These are phyloP conservation scores for Elsinoe arachidis DNA, from an alignment of 2,329 filamentous ascomycete genomes.

Conservation along the genomic window DNA sequence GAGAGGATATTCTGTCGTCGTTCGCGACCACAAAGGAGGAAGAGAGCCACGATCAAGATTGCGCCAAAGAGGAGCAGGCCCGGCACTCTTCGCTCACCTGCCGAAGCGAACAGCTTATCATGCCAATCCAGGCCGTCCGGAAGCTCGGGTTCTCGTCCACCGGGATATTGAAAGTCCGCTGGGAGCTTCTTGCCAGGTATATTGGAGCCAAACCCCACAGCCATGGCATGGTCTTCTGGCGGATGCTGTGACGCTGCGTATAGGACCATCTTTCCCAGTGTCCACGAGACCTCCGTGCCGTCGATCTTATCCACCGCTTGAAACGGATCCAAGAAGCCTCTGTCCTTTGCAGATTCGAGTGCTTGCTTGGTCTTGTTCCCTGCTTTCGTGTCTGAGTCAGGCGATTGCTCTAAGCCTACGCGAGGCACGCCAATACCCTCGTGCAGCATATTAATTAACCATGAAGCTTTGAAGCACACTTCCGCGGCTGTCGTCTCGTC, in stretches of 20 bases:
- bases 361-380: slow-evolving; percentile 67
- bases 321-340: slow-evolving; percentile 75
- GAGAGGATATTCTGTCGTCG: slow-evolving; percentile 52
- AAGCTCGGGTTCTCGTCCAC: slow-evolving; percentile 41
- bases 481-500: slow-evolving; percentile 66
- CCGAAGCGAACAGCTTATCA: slow-evolving; percentile 54
- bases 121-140: slow-evolving; percentile 43
- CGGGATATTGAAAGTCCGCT: slow-evolving; percentile 75
- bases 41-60: slow-evolving; percentile 59
- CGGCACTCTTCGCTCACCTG: slow-evolving; percentile 57
- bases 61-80: slow-evolving; percentile 70
- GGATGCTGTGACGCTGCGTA: slow-evolving; percentile 87
- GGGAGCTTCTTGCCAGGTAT: slow-evolving; percentile 41
- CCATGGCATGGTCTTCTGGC: slow-evolving; percentile 50
- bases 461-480: slow-evolving; percentile 95
- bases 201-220: slow-evolving; percentile 92
- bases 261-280: slow-evolving; percentile 88
- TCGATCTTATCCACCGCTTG: slow-evolving; percentile 89
- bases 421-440: slow-evolving; percentile 91
- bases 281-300: slow-evolving; percentile 92
- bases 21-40: slow-evolving; percentile 72
- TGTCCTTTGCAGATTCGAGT: slow-evolving; percentile 58
- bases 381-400: slow-evolving; percentile 40
- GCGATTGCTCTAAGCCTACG: slow-evolving; percentile 58
- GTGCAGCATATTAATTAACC: slow-evolving; percentile 94